phyloP scores from a whole-genome alignment of 192 early-diverging fungal species.

The Linnemannia elongata region DNA sequence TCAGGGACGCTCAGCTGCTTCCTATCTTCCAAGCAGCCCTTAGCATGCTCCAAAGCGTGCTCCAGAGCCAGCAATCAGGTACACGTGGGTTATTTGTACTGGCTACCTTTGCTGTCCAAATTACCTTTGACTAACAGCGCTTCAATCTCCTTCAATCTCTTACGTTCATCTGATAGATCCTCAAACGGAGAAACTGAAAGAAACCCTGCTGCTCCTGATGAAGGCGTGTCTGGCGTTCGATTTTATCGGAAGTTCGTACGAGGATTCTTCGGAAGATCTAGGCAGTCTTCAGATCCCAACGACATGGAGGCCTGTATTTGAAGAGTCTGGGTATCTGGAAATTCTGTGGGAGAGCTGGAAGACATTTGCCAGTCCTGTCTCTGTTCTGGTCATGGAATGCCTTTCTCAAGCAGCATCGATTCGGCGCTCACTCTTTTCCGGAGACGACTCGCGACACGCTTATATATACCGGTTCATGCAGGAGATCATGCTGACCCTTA shows the following conservation, averaged over 20 bases:
- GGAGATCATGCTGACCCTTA: conserved; percentile 77
- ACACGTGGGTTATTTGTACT: not conserved
- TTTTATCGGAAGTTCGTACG: conserved; percentile 43
- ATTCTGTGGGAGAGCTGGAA: conserved; percentile 47
- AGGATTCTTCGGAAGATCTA: conserved; percentile 43
- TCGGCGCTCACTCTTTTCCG: conserved; percentile 84
- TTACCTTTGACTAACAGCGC: not conserved
- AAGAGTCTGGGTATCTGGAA: conserved; percentile 40
- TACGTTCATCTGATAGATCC: conserved; percentile 7
- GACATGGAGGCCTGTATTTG: conserved; percentile 37
- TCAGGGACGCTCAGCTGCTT: conserved; percentile 43
- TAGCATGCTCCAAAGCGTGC: conserved; percentile 26
- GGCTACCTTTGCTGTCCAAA: not conserved
- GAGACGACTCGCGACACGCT: conserved; percentile 73
- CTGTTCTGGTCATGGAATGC: conserved; percentile 73
- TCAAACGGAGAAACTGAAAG: conserved; percentile 27
- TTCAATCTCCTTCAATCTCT: not conserved
- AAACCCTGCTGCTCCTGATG: conserved; percentile 24
- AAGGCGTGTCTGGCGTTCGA: conserved; percentile 44
- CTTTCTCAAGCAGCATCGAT: conserved; percentile 84
- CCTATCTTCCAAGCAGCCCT: conserved; percentile 43
- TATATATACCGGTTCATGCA: conserved; percentile 80
- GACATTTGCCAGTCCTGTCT: conserved; percentile 14
- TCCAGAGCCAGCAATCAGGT: conserved; percentile 32
- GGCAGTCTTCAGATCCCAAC: conserved; percentile 44